A percentile compares a stretch with the other conserved stretches of the same genome.
These are phyloP conservation scores for Fusarium stilboides DNA, from an alignment of 2,329 filamentous ascomycete species.

Conservation along the genomic window DNA sequence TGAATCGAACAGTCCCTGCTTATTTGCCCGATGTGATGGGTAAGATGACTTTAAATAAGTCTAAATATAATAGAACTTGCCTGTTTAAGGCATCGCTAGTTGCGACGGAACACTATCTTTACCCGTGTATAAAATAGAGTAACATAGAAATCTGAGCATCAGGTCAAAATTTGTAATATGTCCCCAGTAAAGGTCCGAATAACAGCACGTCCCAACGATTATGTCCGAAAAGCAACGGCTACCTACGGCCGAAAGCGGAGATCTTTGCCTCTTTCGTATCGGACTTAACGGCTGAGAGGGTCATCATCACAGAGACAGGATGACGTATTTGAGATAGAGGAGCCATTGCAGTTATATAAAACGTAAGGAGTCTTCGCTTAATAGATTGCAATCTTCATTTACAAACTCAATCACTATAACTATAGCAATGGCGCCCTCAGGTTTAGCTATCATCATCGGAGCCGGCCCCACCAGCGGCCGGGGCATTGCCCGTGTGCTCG, in stretches of 20 bases:
- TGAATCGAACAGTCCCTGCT: no score
- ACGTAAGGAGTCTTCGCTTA: no score
- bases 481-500: conserved; percentile 65
- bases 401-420: fast-evolving
- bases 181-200: neutral
- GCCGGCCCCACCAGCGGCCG: conserved; percentile 66
- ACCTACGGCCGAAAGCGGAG: neutral
- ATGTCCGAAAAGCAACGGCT: neutral
- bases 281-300: conserved; percentile 5
- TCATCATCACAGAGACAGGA: conserved; percentile 8
- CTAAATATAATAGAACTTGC: no score
- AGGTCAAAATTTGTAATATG: neutral
- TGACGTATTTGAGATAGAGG: conserved; percentile 17
- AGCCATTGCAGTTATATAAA: neutral
- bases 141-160: neutral
- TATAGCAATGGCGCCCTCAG: conserved; percentile 60
- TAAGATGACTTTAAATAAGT: no score
- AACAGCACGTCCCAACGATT: neutral
- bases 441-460: conserved; percentile 67
- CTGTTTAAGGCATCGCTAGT: no score
- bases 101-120: neutral
- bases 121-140: neutral
- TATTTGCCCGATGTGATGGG: no score
- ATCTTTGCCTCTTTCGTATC: conserved; percentile 9
- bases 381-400: neutral